Percentiles rank a stretch among this genome's conserved stretches.
Evolutionary conservation across 495 filamentous ascomycete genomes (phyloP).

Genomic region (Aspergillus heteromorphus): DNA sequence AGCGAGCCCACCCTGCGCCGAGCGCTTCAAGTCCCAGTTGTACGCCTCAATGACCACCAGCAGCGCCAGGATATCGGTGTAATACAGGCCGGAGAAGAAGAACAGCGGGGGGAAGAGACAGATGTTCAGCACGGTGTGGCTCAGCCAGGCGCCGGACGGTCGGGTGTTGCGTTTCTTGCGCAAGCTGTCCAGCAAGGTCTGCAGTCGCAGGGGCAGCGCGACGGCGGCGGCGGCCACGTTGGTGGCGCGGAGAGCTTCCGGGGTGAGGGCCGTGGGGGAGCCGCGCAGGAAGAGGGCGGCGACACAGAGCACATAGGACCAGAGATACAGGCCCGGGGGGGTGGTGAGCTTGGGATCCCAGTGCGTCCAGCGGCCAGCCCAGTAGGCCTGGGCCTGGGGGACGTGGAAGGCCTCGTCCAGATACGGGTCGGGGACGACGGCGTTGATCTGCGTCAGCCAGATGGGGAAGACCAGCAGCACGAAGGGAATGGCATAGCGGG

Average conservation of each 20-base stretch:
- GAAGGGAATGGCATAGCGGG: constrained; percentile 41
- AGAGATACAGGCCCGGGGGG: constrained; percentile 76
- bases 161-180: constrained; percentile 36
- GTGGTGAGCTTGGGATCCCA: constrained; percentile 99
- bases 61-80: constrained; percentile 72
- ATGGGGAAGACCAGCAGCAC: constrained; percentile 32
- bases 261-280: constrained; percentile 33
- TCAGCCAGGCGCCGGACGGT: constrained; percentile 33
- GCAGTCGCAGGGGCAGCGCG: constrained; percentile 40
- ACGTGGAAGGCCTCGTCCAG: constrained; percentile 95
- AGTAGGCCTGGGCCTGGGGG: constrained; percentile 85
- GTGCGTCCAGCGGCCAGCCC: constrained; percentile 60
- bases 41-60: constrained; percentile 63
- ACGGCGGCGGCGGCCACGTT: constrained; percentile 34
- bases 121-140: constrained; percentile 71
- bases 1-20: constrained; percentile 6
- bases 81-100: constrained; percentile 92
- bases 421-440: constrained; percentile 70
- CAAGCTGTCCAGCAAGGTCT: constrained; percentile 33
- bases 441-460: constrained; percentile 36
- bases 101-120: constrained; percentile 84
- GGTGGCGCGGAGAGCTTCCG: constrained; percentile 35
- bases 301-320: constrained; percentile 44
- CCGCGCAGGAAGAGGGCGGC: constrained; percentile 29
- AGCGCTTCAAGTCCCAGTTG: constrained; percentile 49